Evolutionary conservation across 2,329 filamentous ascomycete genomes (phyloP), one percentile per base, ranked within the genome.

Genomic region (Aspergillus sp.): DNA sequence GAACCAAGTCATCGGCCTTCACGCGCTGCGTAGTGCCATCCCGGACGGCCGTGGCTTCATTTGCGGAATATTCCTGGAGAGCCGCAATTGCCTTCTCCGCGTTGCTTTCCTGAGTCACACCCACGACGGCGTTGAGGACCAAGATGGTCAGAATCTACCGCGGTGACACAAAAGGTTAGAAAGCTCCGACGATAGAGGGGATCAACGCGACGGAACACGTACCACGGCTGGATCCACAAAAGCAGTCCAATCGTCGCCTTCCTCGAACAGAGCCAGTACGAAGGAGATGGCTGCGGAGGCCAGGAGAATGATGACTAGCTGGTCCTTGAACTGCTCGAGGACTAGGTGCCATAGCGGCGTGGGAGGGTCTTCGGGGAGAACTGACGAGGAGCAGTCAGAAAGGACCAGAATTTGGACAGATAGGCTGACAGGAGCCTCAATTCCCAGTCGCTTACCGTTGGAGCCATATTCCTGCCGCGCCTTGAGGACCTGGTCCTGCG

Each of bases 51-150:
- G 89, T 98, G 48, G 91, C 89, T 63, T 94, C 86, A 63, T 96
- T 98, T 53, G 91, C 91, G 17, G 89, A 96, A 67, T 98, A 98
- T 74, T 98, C 89, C 65, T 98, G 91, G 36, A 98, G 75, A 27
- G 91, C 91, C 15, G 91, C 88, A 58, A 98, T 98, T 32, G 91
- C 91, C 68, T 96, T 95, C 63, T 98, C 91, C 45, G 91, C 91
- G 56, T 88, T 95, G 64, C 85, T 95, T 70, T 98, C 91, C 70
- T 98, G 91, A 35, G 89, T 95, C 16, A 98, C 91, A 57, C 91
- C 91, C 43, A 98, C 91, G 47, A 98, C 81, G 40, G 91, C 84
- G 65, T 98, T 98, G 51, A 98, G 78, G 43, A 98, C 82, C 28
- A 98, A 73, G 54, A 98, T 98, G 15, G 89, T 96, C 44, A 98